Evolutionary conservation across 305 asterid genomes (phyloP).

Genomic region (Solanum chacoense): DNA sequence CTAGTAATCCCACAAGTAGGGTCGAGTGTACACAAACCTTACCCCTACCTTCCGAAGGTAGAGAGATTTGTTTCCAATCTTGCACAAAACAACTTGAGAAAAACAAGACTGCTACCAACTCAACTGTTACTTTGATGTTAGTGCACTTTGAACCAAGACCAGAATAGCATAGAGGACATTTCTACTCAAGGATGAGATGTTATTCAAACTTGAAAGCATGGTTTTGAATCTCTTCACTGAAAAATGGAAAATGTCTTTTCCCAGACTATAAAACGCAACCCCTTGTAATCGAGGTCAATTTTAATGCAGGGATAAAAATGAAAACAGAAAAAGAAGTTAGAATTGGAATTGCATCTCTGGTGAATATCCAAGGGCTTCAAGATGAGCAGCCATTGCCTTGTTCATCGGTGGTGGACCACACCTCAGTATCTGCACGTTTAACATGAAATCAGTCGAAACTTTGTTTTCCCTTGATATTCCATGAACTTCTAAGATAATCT

Average conservation of each 20-base stretch:
- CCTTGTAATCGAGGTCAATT: background rate
- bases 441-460: background rate
- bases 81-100: background rate
- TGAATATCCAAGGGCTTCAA: slow-evolving; percentile 58
- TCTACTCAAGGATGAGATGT: background rate
- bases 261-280: background rate
- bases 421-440: slow-evolving; percentile 42
- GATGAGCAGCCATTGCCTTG: slow-evolving; percentile 90
- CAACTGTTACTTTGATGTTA: background rate
- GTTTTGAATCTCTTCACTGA: background rate
- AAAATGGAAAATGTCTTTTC: background rate
- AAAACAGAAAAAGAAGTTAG: slow-evolving; percentile 5
- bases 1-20: background rate
- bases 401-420: slow-evolving; percentile 93
- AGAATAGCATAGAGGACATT: background rate
- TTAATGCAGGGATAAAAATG: background rate
- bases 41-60: background rate
- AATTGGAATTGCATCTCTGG: slow-evolving; percentile 85
- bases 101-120: background rate
- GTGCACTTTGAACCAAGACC: background rate
- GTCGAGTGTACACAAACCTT: background rate
- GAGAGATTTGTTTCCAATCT: background rate
- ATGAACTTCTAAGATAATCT: background rate
- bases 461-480: background rate
- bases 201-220: background rate